These are phyloP conservation scores for Globisporangium cylindrosporum DNA, from an alignment of 352 stramenopile genomes.

Conservation along the genomic window DNA sequence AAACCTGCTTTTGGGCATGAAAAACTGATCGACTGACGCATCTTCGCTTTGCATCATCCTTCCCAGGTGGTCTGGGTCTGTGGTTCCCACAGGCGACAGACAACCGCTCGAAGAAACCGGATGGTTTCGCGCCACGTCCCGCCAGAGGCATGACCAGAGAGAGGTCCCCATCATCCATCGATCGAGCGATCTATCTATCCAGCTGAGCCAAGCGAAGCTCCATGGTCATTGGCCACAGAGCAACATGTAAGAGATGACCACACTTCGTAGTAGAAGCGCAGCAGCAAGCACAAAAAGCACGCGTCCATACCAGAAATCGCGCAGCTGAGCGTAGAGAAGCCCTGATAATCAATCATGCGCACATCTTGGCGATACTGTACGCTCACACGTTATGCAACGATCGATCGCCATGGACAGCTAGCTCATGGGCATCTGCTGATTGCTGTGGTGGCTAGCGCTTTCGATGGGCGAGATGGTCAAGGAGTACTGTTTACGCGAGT, in stretches of 20 bases:
- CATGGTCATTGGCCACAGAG: not conserved
- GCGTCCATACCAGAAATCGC: not conserved
- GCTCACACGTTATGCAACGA: not conserved
- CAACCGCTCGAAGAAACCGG: slow-evolving; percentile 12
- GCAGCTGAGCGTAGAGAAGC: not conserved
- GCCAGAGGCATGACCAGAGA: not conserved
- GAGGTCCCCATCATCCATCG: not conserved
- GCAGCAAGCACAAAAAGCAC: not conserved
- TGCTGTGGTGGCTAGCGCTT: not conserved
- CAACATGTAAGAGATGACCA: not conserved
- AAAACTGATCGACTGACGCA: not conserved
- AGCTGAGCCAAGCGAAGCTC: not conserved
- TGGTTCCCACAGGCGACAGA: not conserved
- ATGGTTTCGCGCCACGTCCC: slow-evolving; percentile 8
- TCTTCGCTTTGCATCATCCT: slow-evolving; percentile 4
- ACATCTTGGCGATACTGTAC: not conserved
- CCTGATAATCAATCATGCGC: not conserved
- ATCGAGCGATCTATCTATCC: not conserved
- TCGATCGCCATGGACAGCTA: not conserved
- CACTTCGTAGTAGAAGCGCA: not conserved
- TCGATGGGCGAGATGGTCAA: not conserved
- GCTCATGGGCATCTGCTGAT: not conserved
- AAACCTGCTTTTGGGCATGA: not conserved
- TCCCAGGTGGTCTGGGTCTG: not conserved
- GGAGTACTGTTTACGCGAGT: not conserved